Percentiles rank a stretch among this genome's conserved stretches.
These are phyloP conservation scores for Penicillium turbatum DNA, from an alignment of 495 filamentous ascomycete species.

Conservation along the genomic window DNA sequence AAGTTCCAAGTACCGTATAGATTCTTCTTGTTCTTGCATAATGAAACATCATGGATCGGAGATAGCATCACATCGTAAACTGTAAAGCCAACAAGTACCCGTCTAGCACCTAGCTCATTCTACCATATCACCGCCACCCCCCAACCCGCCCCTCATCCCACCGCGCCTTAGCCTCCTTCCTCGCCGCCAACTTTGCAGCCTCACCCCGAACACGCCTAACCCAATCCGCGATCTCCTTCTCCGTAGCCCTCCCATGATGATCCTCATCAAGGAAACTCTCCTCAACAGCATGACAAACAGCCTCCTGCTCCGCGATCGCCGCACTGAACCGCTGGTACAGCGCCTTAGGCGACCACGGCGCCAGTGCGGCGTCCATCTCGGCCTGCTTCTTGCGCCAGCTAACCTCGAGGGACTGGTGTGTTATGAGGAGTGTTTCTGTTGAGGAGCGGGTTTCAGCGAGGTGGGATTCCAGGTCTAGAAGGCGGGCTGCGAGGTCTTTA, in stretches of 20 bases:
- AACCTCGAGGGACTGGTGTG: conserved; percentile 80
- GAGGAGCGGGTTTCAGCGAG: conserved; percentile 58
- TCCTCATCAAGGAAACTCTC: conserved; percentile 78
- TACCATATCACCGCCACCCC: conserved; percentile 70
- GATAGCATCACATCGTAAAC: conserved; percentile 1
- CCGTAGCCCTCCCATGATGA: conserved; percentile 53
- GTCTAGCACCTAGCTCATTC: background rate
- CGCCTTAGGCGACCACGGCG: conserved; percentile 76
- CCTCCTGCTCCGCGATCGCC: conserved; percentile 76
- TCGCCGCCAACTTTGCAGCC: conserved; percentile 66
- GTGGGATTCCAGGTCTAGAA: conserved; percentile 58
- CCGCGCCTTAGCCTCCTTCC: conserved; percentile 76
- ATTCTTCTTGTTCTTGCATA: background rate
- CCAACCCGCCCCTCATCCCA: conserved; percentile 95
- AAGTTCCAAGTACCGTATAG: background rate
- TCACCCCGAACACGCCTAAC: conserved; percentile 72
- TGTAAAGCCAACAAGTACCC: background rate
- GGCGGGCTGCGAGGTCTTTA: conserved; percentile 62
- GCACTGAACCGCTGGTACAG: conserved; percentile 76
- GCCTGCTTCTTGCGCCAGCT: conserved; percentile 83
- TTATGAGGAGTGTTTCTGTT: conserved; percentile 76
- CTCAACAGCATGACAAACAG: conserved; percentile 73
- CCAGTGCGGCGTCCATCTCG: conserved; percentile 80
- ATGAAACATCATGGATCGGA: background rate
- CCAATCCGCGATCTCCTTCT: conserved; percentile 81